phyloP scores from a whole-genome alignment of 2,329 filamentous ascomycete genomes.

The Microsporum canis region DNA sequence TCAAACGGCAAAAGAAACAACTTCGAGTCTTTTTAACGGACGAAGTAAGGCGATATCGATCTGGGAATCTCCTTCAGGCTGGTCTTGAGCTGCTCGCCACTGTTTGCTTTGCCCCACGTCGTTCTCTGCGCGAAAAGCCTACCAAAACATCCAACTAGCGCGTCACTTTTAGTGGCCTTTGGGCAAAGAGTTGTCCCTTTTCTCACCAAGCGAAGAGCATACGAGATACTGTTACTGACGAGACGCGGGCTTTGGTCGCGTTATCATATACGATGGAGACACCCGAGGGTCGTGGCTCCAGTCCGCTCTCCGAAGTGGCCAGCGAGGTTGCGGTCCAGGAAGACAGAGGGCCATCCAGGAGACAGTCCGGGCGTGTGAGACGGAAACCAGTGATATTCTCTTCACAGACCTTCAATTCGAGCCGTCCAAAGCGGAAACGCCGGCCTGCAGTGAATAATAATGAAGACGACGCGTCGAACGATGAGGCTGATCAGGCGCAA shows the following conservation, averaged over 20 bases:
- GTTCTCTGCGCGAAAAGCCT: background rate
- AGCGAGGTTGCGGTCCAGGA: conserved; percentile 17
- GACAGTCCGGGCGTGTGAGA: conserved; percentile 35
- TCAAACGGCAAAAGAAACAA: background rate
- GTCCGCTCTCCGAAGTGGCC: conserved; percentile 12
- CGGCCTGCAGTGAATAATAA: conserved; percentile 27
- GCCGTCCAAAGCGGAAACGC: conserved; percentile 40
- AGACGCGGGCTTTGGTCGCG: background rate
- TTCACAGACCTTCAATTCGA: conserved; percentile 19
- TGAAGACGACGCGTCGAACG: conserved; percentile 24
- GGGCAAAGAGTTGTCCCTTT: too few relatives aligned
- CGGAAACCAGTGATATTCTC: conserved; percentile 35
- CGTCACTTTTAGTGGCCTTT: background rate
- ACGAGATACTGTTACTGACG: background rate
- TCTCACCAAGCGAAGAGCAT: background rate
- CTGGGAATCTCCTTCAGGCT: background rate
- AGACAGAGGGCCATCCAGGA: conserved; percentile 21
- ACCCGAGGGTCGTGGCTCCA: conserved; percentile 13
- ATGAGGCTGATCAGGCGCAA: conserved; percentile 23
- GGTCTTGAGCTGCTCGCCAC: background rate
- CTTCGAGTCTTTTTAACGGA: background rate
- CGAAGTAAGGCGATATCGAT: background rate
- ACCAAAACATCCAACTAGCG: background rate
- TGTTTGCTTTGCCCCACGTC: background rate
- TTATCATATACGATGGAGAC: conserved; percentile 9